Evolutionary conservation across 768 basidiomycete species (phyloP).

Genomic region (Boletus sp.): DNA sequence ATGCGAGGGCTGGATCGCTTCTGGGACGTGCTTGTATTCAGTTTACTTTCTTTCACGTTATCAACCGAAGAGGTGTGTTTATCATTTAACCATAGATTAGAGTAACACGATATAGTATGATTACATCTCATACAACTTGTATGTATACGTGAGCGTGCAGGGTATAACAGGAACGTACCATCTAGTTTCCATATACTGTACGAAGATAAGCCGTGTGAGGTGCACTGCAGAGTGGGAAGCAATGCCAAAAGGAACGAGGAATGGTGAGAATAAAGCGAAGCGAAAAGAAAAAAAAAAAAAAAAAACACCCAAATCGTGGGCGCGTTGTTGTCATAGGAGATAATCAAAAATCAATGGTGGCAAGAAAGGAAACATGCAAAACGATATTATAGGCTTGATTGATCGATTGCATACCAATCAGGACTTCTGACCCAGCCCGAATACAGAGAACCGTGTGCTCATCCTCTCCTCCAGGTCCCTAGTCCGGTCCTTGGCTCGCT

Average conservation of each 20-base stretch:
- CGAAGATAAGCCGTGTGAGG: background rate
- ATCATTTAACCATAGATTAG: constrained; percentile 1
- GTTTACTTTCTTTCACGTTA: background rate
- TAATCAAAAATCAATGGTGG: background rate
- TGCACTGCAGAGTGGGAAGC: background rate
- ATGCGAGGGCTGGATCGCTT: background rate
- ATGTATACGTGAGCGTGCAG: background rate
- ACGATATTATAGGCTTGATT: no score
- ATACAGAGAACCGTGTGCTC: background rate
- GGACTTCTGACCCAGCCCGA: background rate
- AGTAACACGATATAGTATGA: background rate
- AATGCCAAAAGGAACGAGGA: background rate
- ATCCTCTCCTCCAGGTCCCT: constrained; percentile 18
- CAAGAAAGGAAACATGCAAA: background rate
- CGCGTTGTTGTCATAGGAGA: background rate
- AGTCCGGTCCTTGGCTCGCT: constrained; percentile 32
- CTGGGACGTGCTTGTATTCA: no score
- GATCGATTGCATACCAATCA: constrained; percentile 2
- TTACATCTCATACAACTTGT: constrained; percentile 1
- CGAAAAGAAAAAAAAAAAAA: no score
- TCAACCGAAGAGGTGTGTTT: no score
- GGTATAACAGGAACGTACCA: background rate
- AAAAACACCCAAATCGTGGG: background rate
- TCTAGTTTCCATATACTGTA: background rate
- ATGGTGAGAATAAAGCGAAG: background rate